Evolutionary conservation across 495 filamentous ascomycete genomes (phyloP), one percentile per base, ranked within the genome.

Genomic region (Talaromyces proteolyticus): DNA sequence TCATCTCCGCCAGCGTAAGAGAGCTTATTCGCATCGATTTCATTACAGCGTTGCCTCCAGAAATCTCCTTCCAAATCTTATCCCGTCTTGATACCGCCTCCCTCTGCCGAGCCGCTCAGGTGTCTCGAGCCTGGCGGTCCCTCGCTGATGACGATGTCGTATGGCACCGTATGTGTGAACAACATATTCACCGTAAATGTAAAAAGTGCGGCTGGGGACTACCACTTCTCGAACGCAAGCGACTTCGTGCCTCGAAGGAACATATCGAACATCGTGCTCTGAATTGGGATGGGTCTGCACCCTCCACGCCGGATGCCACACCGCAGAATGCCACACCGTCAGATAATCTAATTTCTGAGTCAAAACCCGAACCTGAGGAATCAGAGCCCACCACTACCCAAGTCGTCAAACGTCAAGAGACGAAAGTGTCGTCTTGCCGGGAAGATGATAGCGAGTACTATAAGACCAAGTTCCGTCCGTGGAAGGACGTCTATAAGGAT

Each of bases 161-260:
- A 2, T 99, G 93, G 93, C 92, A 96, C 56, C 86, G 84, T 49
- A 97, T 99, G 92, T 99, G 93, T 60, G 91, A 96, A 70, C 93
- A 99, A 59, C 93, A 99, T 59, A 97, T 95, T 47, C 89, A 93
- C 57, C 78, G 91, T 44, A 97, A 96, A 63, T 99, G 93, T 68
- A 91, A 84, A 43, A 96, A 96, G 62, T 99, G 93, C 60, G 92
- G 94, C 14, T 96, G 89, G 91, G 93, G 93, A 3, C 64, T 99
- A 42, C 93, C 93, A 40, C 71, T 93, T 42, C 64, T 98, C 48
- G 93, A 97, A 57, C 78, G 89, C 51, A 95, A 94, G 64, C 79
- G 87, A 60, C 68, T 99, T 37, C 80, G 89, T 25, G 91, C 89
- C 52, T 86, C 89, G 54, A 96, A 93, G 63, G 79, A 89, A 44